Evolutionary conservation across 2,329 filamentous ascomycete genomes (phyloP).

Genomic region (Epichloe coenophiala): DNA sequence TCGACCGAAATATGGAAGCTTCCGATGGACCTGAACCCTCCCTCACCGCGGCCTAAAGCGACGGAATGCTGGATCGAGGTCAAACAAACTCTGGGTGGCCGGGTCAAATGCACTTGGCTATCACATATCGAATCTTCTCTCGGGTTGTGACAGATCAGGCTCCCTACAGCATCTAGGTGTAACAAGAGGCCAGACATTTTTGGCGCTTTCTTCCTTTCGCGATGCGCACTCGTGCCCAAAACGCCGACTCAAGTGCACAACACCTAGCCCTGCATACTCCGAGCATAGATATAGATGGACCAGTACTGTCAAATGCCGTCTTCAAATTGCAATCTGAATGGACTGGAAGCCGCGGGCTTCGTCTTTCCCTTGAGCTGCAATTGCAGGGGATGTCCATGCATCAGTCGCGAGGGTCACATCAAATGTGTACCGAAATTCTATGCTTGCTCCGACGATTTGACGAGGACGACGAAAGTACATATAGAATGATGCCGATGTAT

Average conservation of each 20-base stretch:
- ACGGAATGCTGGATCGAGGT: not conserved
- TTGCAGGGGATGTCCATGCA: not conserved
- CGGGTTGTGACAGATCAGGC: not conserved
- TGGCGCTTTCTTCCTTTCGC: not conserved
- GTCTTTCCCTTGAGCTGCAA: not conserved
- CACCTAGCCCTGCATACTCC: not conserved
- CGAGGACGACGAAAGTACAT: not conserved
- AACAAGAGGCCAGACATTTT: not conserved
- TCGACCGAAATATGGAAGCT: not conserved
- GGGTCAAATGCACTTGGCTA: not conserved
- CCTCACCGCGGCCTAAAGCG: not conserved
- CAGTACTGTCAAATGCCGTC: not conserved
- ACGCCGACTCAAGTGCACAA: not conserved
- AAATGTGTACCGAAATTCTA: not conserved
- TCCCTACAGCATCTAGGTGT: not conserved
- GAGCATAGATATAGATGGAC: not conserved
- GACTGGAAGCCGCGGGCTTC: not conserved
- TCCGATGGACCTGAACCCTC: not conserved
- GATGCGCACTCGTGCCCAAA: not conserved
- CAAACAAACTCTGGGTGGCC: not conserved
- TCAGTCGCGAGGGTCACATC: not conserved
- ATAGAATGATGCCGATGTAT: not conserved
- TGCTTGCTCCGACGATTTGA: not conserved
- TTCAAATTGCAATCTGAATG: not conserved
- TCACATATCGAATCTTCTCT: not conserved